phyloP scores from a whole-genome alignment of 306 rosid genomes.

The Vigna radiata region DNA sequence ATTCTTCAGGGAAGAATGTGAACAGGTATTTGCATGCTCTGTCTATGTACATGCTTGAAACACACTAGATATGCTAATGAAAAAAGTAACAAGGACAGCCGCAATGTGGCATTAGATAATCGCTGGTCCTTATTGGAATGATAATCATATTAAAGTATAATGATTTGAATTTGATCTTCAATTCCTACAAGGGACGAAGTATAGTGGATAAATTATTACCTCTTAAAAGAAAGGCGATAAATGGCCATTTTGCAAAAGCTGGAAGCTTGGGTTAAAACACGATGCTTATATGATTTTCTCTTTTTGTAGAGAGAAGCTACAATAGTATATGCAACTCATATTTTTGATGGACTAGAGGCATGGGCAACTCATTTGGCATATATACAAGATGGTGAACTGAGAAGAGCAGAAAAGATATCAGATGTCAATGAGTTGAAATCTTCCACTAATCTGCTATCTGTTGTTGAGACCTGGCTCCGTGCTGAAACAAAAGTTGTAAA shows the following conservation, averaged over 20 bases:
- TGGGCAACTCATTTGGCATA: slow-evolving; percentile 98
- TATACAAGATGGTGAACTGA: slow-evolving; percentile 89
- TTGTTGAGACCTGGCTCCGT: slow-evolving; percentile 94
- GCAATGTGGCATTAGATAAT: slow-evolving; percentile 31
- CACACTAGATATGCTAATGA: slow-evolving; percentile 10
- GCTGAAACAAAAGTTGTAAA: slow-evolving; percentile 75
- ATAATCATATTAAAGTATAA: background rate
- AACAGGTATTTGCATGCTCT: slow-evolving; percentile 70
- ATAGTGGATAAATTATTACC: slow-evolving; percentile 24
- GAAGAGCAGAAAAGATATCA: slow-evolving; percentile 76
- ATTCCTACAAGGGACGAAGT: slow-evolving; percentile 9
- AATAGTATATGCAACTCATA: slow-evolving; percentile 95
- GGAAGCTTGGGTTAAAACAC: slow-evolving; percentile 34
- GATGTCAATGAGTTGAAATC: slow-evolving; percentile 74
- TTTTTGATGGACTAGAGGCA: slow-evolving; percentile 95
- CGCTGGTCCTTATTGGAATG: slow-evolving; percentile 30
- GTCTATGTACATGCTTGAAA: slow-evolving; percentile 42
- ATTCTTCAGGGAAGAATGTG: slow-evolving; percentile 92
- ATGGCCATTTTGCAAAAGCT: slow-evolving; percentile 37
- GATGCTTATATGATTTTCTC: slow-evolving; percentile 2
- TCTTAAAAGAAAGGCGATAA: slow-evolving; percentile 21
- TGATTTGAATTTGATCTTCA: slow-evolving; percentile 26
- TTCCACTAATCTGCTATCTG: slow-evolving; percentile 78
- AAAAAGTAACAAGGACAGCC: slow-evolving; percentile 13
- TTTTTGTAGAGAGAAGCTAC: slow-evolving; percentile 77